Base-by-base conservation (phyloP, 2,329 filamentous ascomycete genomes). In the Daldinia sp. region DNA sequence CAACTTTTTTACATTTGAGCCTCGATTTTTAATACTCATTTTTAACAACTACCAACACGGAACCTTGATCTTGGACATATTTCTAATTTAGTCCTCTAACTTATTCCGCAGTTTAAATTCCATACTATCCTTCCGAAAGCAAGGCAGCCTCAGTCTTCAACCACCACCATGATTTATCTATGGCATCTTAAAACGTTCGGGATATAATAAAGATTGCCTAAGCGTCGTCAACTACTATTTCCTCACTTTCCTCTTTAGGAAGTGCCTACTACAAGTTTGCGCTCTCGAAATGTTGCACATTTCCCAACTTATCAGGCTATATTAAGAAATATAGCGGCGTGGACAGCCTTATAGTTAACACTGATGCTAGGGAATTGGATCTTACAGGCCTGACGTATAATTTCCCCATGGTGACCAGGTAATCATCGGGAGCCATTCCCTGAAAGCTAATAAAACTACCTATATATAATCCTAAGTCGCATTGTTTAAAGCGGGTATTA, bases 1-100 rank as follows among this genome's bases (percentile, higher is more conserved):
- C n/a, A n/a, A n/a, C n/a, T n/a, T n/a, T n/a, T n/a, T n/a, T 35
- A 66, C 21, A 35, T 41, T 61, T 51, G 30, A 54, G 50, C 39
- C 50, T 55, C 29, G 58, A 58, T 13, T n/a, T n/a, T n/a, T n/a
- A n/a, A n/a, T n/a, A n/a, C n/a, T n/a, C n/a, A n/a, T n/a, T n/a
- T 51, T 35, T 17, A 47, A 23, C 19, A 21, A 39, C 35, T 30
- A 19, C 15, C 57, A 39, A 64, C 61, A n/a, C n/a, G n/a, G n/a
- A 54, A 64, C 64, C 39, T 66, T 57, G 57, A 55, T 29, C 9
- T 51, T 43, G 10, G 15, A 37, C 30, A 19, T 29, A 17, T 15
- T 58, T 45, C 25, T 10, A 48, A 48, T 7, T 11, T 48, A n/a
- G 11, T 27, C 29, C 21, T 5, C 29, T 11, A 7, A 17, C 4